These are phyloP conservation scores for Cyclostephanos invisitatus DNA, from an alignment of 108 stramenopile genomes.

Conservation along the genomic window DNA sequence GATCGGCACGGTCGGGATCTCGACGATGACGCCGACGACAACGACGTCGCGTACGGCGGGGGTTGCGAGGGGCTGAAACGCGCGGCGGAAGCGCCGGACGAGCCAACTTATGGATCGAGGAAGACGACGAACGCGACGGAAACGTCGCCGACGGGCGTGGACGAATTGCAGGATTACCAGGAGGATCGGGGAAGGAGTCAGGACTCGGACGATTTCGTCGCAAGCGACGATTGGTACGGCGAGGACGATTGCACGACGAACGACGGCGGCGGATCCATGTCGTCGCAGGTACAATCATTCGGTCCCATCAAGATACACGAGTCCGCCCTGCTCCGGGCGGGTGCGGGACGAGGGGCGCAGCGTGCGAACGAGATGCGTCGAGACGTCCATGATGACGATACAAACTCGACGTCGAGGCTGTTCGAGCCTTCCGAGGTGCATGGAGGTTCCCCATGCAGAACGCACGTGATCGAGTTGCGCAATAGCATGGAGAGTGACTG, in stretches of 20 bases:
- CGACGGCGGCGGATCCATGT: neutral
- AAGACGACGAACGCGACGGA: neutral
- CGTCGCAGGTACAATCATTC: neutral
- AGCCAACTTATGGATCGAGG: neutral
- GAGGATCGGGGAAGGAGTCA: slow-evolving; percentile 3
- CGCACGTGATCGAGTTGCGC: slow-evolving; percentile 7
- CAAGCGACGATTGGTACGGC: slow-evolving; percentile 15
- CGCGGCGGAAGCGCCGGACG: neutral
- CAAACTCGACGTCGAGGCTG: no score
- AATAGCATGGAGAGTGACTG: slow-evolving; percentile 16
- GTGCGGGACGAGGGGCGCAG: neutral
- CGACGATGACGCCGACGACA: neutral
- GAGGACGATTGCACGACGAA: neutral
- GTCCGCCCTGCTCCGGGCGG: neutral
- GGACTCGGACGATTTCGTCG: slow-evolving; percentile 12
- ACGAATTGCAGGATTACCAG: slow-evolving; percentile 1
- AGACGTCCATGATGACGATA: no score
- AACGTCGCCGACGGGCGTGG: slow-evolving; percentile 18
- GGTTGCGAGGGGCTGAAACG: neutral
- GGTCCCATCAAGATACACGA: slow-evolving; percentile 7
- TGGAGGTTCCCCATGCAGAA: neutral
- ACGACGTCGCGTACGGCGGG: neutral
- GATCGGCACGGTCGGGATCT: neutral
- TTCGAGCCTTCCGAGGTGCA: no score
- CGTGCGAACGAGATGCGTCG: slow-evolving; percentile 1